phyloP scores from a whole-genome alignment of 768 basidiomycete genomes.

The Gymnopilus dilepis region DNA sequence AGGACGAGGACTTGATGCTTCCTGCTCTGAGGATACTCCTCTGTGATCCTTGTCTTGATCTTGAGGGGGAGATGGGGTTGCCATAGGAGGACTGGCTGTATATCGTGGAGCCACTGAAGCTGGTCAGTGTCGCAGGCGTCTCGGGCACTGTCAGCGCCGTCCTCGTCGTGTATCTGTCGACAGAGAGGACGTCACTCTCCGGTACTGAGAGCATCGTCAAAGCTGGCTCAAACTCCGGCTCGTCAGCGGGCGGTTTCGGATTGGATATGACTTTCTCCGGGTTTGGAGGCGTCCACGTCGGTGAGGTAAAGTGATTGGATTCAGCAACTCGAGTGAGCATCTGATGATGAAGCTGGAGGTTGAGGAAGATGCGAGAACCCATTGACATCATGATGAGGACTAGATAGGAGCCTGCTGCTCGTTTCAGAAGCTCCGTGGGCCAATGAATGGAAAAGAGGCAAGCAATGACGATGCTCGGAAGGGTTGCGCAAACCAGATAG shows the following conservation, averaged over 20 bases:
- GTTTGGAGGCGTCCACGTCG: slow-evolving; percentile 20
- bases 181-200: slow-evolving; percentile 10
- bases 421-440: slow-evolving; percentile 32
- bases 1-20: slow-evolving; percentile 22
- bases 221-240: slow-evolving; percentile 8
- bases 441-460: slow-evolving; percentile 33
- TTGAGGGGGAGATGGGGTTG: neutral
- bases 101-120: slow-evolving; percentile 17
- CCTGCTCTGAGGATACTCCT: slow-evolving; percentile 9
- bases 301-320: slow-evolving; percentile 25
- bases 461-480: slow-evolving; percentile 33
- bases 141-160: slow-evolving; percentile 21
- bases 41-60: neutral
- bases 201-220: slow-evolving; percentile 2
- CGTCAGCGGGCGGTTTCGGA: slow-evolving; percentile 9
- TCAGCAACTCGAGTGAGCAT: slow-evolving; percentile 24
- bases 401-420: slow-evolving; percentile 32
- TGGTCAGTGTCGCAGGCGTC: slow-evolving; percentile 17
- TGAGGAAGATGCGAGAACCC: slow-evolving; percentile 39
- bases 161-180: slow-evolving; percentile 18
- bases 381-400: slow-evolving; percentile 36
- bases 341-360: slow-evolving; percentile 31
- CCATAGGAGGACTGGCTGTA: slow-evolving; percentile 16
- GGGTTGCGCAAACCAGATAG: slow-evolving; percentile 32
- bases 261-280: slow-evolving; percentile 13